Conservation (phyloP, 2,329 filamentous ascomycete genomes). For the Diaporthe citriasiana region DNA sequence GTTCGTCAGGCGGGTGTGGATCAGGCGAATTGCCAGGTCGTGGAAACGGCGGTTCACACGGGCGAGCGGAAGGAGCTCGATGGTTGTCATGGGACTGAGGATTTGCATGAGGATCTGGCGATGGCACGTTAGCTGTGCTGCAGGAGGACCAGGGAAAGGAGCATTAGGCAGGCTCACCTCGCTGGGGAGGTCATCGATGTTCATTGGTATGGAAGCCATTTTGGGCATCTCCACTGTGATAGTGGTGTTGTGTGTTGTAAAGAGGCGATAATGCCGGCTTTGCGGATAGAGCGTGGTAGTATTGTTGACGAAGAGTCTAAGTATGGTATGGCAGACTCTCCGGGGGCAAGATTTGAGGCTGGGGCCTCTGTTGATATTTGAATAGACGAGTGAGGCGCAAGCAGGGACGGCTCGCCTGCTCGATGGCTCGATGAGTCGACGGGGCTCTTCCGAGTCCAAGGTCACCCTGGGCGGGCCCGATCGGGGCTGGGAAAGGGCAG, state of each 20-base stretch:
- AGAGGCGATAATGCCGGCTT: constrained; percentile 27
- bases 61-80: constrained; percentile 47
- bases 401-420: neutral
- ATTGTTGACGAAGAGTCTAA: constrained; percentile 38
- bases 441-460: neutral
- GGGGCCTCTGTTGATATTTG: constrained; percentile 30
- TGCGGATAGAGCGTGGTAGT: constrained; percentile 15
- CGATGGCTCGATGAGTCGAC: constrained; percentile 10
- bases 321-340: constrained; percentile 36
- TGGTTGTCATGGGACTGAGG: constrained; percentile 48
- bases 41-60: constrained; percentile 51
- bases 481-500: constrained; percentile 20
- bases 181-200: constrained; percentile 42
- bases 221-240: constrained; percentile 29
- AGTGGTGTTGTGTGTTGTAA: constrained; percentile 10
- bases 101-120: constrained; percentile 51
- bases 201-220: constrained; percentile 39
- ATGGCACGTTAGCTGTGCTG: constrained; percentile 28
- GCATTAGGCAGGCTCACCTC: constrained; percentile 35
- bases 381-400: constrained; percentile 8
- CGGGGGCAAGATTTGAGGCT: constrained; percentile 38
- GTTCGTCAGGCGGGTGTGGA: constrained; percentile 52
- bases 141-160: neutral
- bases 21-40: constrained; percentile 47
- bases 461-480: constrained; percentile 22